Evolutionary conservation across 176 grass and related monocot species (phyloP).

Genomic region (Pharus latifolius): DNA sequence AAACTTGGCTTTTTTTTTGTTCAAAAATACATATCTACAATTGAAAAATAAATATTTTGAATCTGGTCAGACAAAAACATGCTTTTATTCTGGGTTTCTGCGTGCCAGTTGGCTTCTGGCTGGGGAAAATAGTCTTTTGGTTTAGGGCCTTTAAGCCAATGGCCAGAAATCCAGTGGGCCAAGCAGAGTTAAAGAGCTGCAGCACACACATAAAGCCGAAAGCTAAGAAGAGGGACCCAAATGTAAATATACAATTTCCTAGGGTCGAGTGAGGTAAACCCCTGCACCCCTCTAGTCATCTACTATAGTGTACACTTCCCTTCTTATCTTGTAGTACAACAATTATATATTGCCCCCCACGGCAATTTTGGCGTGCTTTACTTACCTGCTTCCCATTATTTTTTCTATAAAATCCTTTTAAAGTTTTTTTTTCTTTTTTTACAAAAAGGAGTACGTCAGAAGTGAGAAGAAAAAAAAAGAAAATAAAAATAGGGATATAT

Average conservation of each 20-base stretch:
- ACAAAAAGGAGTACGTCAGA: conserved; percentile 35
- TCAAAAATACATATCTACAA: too few species aligned
- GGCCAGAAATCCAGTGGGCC: not conserved
- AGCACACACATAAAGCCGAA: conserved; percentile 1
- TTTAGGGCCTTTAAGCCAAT: not conserved
- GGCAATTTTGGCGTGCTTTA: conserved; percentile 81
- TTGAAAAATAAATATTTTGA: too few species aligned
- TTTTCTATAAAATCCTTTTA: conserved; percentile 10
- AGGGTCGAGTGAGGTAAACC: conserved; percentile 21
- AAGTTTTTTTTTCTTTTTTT: conserved; percentile 21
- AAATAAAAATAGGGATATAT: conserved; percentile 32
- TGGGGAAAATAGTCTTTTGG: not conserved
- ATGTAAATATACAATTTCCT: conserved; percentile 21
- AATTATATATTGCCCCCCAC: conserved; percentile 29
- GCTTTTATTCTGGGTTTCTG: not conserved
- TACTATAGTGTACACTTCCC: not conserved
- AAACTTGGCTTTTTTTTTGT: too few species aligned
- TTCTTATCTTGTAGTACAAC: conserved; percentile 34
- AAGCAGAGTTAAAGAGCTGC: not conserved
- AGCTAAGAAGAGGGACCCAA: not conserved
- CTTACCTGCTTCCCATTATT: conserved; percentile 40
- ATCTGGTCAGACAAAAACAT: conserved; percentile 1
- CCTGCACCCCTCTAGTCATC: conserved; percentile 24
- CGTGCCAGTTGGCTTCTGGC: conserved; percentile 1
- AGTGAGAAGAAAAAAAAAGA: conserved; percentile 21